Base-by-base conservation (phyloP, 805 yeast species). In the Torulaspora microellipsoides region DNA sequence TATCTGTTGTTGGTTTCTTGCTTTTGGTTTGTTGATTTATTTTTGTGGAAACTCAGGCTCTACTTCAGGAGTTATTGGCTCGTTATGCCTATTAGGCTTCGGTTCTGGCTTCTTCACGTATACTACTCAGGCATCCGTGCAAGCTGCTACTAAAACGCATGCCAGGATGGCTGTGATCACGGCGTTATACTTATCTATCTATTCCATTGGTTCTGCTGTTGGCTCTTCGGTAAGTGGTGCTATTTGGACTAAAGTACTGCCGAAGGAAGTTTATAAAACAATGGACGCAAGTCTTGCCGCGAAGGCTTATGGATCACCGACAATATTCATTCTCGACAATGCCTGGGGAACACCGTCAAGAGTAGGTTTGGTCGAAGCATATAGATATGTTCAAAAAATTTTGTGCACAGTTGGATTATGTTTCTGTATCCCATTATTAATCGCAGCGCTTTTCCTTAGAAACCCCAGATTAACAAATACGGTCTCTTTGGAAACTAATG, bases 31-130 rank as follows among this genome's bases (percentile, higher is more conserved):
- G 31, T 65, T 83, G 49, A 64, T 73, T 47, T 72, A 70, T 45
- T 83, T 58, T 65, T 71, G 89, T 59, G 80, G 80, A 36, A 68
- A 62, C 42, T 61, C 65, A 28, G 55, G 62, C 33, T 71, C 79
- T 23, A 63, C 68, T 36, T 52, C 69, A 33, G 89, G 88, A 50
- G 68, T 83, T 42, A 77, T 83, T 60, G 89, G 82, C 8, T 76
- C 82, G 3, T 70, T 78, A 51, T 75, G 81, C 57, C 55, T 84
- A n/a, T 61, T 81, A 52, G 90, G 91, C 52, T 72, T 84, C 44
- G 89, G 87, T 54, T 85, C 85, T 31, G 86, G 86, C 11, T 76
- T 83, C 62, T 80, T 82, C 68, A 78, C 86, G n/a, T 81, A 80
- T 53, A 72, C 83, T 3, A 70, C 80, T 6, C 84, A 79, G 56